Percentiles rank a stretch among this genome's conserved stretches.
Conservation (phyloP, 2,329 filamentous ascomycete species). For the Ploettnerulaceae sp. region DNA sequence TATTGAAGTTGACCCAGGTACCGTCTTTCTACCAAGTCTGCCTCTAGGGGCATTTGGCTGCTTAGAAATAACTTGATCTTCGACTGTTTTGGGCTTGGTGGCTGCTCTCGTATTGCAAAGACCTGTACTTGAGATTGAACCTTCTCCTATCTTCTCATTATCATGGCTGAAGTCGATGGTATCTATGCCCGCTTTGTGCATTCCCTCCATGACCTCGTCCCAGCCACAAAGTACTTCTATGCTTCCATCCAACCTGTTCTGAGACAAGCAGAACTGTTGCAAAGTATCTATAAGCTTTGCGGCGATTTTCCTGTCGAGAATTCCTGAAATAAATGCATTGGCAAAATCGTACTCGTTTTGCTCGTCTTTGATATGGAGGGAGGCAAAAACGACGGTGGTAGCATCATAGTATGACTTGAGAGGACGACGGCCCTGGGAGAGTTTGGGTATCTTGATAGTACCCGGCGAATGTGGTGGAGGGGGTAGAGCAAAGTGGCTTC, state of each 20-base stretch:
- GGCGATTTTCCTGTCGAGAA: conserved; percentile 8
- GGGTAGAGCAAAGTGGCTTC: background rate
- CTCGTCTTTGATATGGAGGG: conserved; percentile 1
- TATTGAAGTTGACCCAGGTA: no score
- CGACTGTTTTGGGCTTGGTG: background rate
- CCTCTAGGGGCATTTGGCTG: background rate
- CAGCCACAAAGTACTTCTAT: conserved; percentile 24
- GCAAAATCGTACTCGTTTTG: conserved; percentile 20
- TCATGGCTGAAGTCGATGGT: no score
- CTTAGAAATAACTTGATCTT: background rate
- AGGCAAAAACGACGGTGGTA: background rate
- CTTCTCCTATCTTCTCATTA: no score
- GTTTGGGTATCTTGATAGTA: background rate
- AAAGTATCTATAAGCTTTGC: conserved; percentile 18
- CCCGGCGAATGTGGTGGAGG: background rate
- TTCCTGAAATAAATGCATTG: conserved; percentile 21
- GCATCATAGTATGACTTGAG: conserved; percentile 7
- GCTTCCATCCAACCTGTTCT: conserved; percentile 14
- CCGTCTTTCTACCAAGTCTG: no score
- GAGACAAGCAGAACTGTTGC: conserved; percentile 12
- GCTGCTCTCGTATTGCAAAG: no score
- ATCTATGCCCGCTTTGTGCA: conserved; percentile 14
- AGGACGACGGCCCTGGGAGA: conserved; percentile 8
- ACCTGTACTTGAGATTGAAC: no score
- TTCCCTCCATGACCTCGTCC: conserved; percentile 19